Evolutionary conservation across 2,329 filamentous ascomycete species (phyloP), one percentile per base, ranked within the genome.

Genomic region (Karstenula rhodostoma): DNA sequence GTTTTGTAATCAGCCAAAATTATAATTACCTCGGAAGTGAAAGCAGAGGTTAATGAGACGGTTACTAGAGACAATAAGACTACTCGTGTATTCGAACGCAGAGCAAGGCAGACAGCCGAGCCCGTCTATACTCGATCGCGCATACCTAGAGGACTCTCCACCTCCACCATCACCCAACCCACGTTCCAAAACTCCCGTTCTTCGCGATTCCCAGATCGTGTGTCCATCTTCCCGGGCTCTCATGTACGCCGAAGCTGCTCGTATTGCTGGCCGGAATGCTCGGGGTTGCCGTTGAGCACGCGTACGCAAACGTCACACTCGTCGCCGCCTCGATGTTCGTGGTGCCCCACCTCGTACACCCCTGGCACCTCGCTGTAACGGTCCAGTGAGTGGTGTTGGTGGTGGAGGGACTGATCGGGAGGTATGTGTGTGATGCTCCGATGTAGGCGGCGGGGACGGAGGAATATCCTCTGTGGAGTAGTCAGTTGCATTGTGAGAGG

Each of bases 381-480:
- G 59, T 57, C 67, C 67, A 69, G 48, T 66, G 63, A 13, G 61
- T 63, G 25, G 8, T 25, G 49, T 63, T 66, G n/a, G 59, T 43
- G 3, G 42, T 51, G 22, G 57, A 60, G 22, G 59, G 60, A 25
- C 50, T 54, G 12, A 53, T 19, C 19, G 33, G 19, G 37, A 67
- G 63, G 33, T 59, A 60, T 10, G 67, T 67, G 55, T 67, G 62
- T 27, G 43, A 50, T 25, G 63, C 67, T 15, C 56, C 54, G 13
- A 58, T 50, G 57, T 69, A 67, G 13, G 63, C 32, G 83, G 96
- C 96, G 79, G 91, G 94, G 81, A 96, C 89, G 75, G 93, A 93
- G 77, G 96, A 97, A 83, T 97, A 94, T 74, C 93, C 93, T 59
- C 91, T 95, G 23, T 17, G 33, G 3, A 9, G 1, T 8, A 32